Evolutionary conservation across 352 stramenopile species (phyloP).

Genomic region (Globisporangium parvum): DNA sequence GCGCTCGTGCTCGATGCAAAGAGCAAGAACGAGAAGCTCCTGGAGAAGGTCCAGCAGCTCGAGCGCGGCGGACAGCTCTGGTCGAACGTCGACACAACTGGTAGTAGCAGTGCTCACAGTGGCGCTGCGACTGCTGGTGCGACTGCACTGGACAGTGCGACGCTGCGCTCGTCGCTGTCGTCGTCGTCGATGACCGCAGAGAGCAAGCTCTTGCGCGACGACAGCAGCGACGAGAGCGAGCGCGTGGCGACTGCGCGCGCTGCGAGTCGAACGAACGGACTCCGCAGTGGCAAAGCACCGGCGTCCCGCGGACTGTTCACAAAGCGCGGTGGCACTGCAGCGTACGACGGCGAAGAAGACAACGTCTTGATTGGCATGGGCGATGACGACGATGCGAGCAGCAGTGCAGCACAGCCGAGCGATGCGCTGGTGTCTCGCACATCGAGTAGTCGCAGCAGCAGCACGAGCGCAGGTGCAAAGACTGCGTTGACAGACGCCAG

Average conservation of each 20-base stretch:
- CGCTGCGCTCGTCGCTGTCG: background rate
- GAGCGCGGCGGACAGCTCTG: constrained; percentile 63
- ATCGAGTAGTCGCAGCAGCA: constrained; percentile 1
- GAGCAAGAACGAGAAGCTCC: constrained; percentile 65
- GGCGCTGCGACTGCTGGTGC: background rate
- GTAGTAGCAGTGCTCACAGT: background rate
- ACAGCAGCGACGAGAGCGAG: constrained; percentile 10
- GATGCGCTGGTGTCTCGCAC: constrained; percentile 13
- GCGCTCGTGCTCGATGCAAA: constrained; percentile 53
- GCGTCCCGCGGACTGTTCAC: constrained; percentile 58
- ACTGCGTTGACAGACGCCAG: background rate
- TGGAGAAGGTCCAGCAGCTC: constrained; percentile 60
- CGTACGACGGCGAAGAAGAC: constrained; percentile 47
- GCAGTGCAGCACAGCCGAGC: background rate
- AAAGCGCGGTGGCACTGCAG: constrained; percentile 28
- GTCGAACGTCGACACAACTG: constrained; percentile 29
- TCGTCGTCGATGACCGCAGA: background rate
- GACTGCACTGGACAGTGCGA: background rate
- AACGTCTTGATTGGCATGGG: constrained; percentile 51
- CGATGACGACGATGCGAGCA: constrained; percentile 28
- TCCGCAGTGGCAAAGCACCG: constrained; percentile 21
- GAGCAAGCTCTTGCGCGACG: constrained; percentile 10
- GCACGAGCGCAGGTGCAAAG: background rate
- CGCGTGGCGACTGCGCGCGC: constrained; percentile 2
- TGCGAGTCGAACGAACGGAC: background rate